Evolutionary conservation across 2,329 filamentous ascomycete genomes (phyloP).

Genomic region (Chrysoporthe puriensis): DNA sequence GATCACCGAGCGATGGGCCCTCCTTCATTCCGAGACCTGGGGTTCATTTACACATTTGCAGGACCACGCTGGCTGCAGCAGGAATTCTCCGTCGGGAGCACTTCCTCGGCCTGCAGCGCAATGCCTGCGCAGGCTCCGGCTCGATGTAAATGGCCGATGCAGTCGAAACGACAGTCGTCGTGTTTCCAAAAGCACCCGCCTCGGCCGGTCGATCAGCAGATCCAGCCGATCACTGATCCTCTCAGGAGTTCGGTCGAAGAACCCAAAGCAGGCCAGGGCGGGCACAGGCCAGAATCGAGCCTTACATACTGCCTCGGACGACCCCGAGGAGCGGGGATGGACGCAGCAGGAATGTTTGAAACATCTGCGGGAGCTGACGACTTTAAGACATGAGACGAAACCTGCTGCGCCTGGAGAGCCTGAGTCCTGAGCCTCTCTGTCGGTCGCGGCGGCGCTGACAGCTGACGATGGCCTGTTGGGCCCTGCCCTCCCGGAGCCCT

Average conservation of each 20-base stretch:
- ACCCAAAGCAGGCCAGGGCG: neutral
- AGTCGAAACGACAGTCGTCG: neutral
- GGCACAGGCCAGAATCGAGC: neutral
- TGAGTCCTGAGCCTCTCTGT: slow-evolving; percentile 15
- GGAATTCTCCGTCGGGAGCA: slow-evolving; percentile 16
- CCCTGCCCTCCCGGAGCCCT: neutral
- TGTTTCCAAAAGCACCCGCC: neutral
- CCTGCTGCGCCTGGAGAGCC: slow-evolving; percentile 12
- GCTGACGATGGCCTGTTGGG: slow-evolving; percentile 22
- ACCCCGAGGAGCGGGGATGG: slow-evolving; percentile 14
- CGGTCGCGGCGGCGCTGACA: slow-evolving; percentile 18
- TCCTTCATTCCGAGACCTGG: neutral
- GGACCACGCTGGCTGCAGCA: slow-evolving; percentile 18
- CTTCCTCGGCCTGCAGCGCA: slow-evolving; percentile 4
- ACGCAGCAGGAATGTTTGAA: slow-evolving; percentile 22
- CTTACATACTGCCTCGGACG: neutral
- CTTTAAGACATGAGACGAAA: slow-evolving; percentile 26
- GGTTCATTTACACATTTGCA: slow-evolving; percentile 20
- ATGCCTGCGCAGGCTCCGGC: neutral
- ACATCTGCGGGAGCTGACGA: slow-evolving; percentile 22
- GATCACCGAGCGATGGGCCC: slow-evolving; percentile 3
- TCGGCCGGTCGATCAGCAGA: slow-evolving; percentile 4
- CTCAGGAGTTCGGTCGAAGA: neutral
- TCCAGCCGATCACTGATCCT: slow-evolving; percentile 3
- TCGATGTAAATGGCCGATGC: neutral